Evolutionary conservation across 1,139 yeast genomes (phyloP).

Genomic region (Taphrina pruni): DNA sequence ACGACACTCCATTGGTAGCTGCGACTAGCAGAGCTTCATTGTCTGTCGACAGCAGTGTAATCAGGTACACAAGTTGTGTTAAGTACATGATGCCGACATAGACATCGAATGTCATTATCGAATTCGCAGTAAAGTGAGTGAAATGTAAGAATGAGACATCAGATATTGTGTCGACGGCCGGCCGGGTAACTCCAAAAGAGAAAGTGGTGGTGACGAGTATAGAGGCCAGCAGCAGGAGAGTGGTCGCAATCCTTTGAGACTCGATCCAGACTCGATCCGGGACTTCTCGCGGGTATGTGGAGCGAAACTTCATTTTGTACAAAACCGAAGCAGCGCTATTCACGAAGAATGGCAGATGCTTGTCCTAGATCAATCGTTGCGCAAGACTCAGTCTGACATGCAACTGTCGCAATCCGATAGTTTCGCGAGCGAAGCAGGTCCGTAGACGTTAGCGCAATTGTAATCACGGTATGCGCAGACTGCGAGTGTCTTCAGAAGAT

Average conservation of each 20-base stretch:
- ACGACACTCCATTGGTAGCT: slow-evolving; percentile 33
- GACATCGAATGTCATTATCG: slow-evolving; percentile 34
- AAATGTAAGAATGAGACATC: slow-evolving; percentile 28
- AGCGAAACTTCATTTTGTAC: neutral
- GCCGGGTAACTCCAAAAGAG: slow-evolving; percentile 27
- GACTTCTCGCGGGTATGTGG: neutral
- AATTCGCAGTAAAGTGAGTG: slow-evolving; percentile 24
- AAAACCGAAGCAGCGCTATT: neutral
- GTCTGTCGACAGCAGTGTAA: slow-evolving; percentile 14
- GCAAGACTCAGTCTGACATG: no score
- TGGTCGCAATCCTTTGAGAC: slow-evolving; percentile 7
- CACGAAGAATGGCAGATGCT: no score
- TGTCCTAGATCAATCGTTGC: no score
- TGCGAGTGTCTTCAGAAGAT: no score
- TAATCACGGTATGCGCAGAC: no score
- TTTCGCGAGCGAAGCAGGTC: no score
- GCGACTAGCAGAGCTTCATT: slow-evolving; percentile 34
- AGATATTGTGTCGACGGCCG: slow-evolving; percentile 23
- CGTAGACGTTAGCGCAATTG: no score
- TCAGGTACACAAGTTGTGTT: slow-evolving; percentile 24
- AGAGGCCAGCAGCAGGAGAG: neutral
- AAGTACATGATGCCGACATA: slow-evolving; percentile 27
- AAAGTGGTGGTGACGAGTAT: slow-evolving; percentile 23
- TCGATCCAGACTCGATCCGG: slow-evolving; percentile 1
- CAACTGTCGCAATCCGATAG: no score